phyloP scores from a whole-genome alignment of 345 rosid species.

The Brassica incana region DNA sequence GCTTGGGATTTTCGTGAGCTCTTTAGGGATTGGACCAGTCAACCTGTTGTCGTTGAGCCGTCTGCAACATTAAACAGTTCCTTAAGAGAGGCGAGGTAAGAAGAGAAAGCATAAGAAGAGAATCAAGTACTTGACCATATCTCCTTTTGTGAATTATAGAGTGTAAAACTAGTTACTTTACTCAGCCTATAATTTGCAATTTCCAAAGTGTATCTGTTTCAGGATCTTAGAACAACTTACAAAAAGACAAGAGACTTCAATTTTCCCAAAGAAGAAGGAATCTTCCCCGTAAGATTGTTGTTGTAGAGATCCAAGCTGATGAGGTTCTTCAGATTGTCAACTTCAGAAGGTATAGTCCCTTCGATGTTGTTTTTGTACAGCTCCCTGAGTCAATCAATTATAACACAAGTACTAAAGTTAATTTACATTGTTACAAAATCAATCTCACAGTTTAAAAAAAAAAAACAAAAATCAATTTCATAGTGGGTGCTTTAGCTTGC shows the following conservation, averaged over 20 bases:
- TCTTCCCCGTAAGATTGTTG: conserved; percentile 81
- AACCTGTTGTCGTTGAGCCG: conserved; percentile 86
- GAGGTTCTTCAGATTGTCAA: conserved; percentile 83
- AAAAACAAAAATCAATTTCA: background rate
- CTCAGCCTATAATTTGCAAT: conserved; percentile 6
- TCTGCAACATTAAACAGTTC: conserved; percentile 39
- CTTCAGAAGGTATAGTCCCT: conserved; percentile 78
- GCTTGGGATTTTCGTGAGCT: conserved; percentile 34
- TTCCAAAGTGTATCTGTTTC: background rate
- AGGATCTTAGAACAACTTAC: conserved; percentile 51
- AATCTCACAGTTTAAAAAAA: background rate
- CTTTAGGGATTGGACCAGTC: conserved; percentile 69
- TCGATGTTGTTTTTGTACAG: conserved; percentile 89
- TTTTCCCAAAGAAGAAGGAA: conserved; percentile 78
- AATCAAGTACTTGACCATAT: no score
- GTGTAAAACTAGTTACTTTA: background rate
- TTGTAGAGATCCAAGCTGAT: conserved; percentile 94
- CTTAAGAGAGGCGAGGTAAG: background rate
- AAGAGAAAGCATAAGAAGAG: background rate
- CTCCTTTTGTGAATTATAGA: no score
- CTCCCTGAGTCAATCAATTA: conserved; percentile 55
- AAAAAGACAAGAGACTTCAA: conserved; percentile 85
- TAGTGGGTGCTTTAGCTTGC: background rate
- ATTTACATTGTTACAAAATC: background rate
- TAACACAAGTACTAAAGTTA: conserved; percentile 9